A percentile compares a stretch with the other conserved stretches of the same genome.
Evolutionary conservation across 768 basidiomycete species (phyloP).

Genomic region (Tricholoma hemisulphureum): DNA sequence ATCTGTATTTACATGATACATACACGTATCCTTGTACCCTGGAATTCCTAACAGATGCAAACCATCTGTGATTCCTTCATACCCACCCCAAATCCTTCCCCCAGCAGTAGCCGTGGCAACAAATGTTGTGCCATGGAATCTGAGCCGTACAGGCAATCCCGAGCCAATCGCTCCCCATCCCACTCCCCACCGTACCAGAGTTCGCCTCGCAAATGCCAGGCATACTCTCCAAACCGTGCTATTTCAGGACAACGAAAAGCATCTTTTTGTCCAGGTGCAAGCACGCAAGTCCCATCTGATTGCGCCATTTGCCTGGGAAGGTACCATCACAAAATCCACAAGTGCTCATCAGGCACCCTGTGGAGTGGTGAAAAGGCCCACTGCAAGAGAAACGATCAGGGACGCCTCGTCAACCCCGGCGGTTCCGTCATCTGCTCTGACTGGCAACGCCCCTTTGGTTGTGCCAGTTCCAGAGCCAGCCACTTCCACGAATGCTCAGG

Average conservation of each 20-base stretch:
- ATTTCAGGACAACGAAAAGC: neutral
- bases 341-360: conserved; percentile 5
- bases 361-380: conserved; percentile 21
- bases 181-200: neutral
- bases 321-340: conserved; percentile 1
- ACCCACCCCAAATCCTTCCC: neutral
- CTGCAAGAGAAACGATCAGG: conserved; percentile 22
- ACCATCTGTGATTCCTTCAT: no score
- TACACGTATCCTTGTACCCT: no score
- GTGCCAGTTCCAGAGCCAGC: conserved; percentile 21
- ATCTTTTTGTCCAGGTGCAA: neutral
- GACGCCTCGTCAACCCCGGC: neutral
- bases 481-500: conserved; percentile 41
- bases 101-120: neutral
- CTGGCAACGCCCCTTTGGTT: conserved; percentile 31
- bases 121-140: neutral
- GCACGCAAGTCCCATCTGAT: conserved; percentile 8
- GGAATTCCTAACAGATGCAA: no score
- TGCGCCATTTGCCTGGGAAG: conserved; percentile 37
- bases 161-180: neutral
- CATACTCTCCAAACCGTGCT: neutral
- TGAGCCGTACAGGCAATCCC: neutral
- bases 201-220: neutral
- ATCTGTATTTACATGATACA: no score
- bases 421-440: conserved; percentile 28